Conservation (phyloP, 768 basidiomycete genomes). For the Leccinum aurantiacum region DNA sequence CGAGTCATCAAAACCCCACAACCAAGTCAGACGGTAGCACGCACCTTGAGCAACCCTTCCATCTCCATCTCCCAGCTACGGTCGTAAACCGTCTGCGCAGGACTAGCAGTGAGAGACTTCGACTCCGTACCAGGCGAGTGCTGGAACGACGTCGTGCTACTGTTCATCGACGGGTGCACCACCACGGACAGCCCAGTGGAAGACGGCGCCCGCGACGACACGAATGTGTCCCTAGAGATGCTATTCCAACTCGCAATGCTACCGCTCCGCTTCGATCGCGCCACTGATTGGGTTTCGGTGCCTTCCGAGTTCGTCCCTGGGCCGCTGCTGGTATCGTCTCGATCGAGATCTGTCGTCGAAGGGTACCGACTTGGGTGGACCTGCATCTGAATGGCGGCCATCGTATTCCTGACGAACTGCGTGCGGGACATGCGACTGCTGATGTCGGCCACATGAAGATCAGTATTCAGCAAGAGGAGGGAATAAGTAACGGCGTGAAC, state of each 20-base stretch:
- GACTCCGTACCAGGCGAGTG: conserved; percentile 43
- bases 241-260: conserved; percentile 87
- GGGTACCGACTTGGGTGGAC: conserved; percentile 54
- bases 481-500: conserved; percentile 97
- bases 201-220: conserved; percentile 39
- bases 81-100: conserved; percentile 48
- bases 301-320: conserved; percentile 57
- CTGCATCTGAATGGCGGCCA: conserved; percentile 81
- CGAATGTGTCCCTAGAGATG: conserved; percentile 59
- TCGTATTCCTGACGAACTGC: conserved; percentile 92
- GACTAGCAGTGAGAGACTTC: conserved; percentile 34
- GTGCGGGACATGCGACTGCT: conserved; percentile 83
- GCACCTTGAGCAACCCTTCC: conserved; percentile 81
- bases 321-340: conserved; percentile 65
- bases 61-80: conserved; percentile 84
- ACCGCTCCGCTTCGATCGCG: conserved; percentile 73
- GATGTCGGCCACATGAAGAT: conserved; percentile 93
- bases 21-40: conserved; percentile 3
- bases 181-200: conserved; percentile 34
- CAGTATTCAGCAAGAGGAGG: conserved; percentile 91
- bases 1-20: conserved; percentile 1
- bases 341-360: conserved; percentile 62
- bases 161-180: conserved; percentile 46
- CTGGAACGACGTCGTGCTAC: conserved; percentile 66
- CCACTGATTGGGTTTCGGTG: conserved; percentile 44